phyloP scores from a whole-genome alignment of 176 grass and related monocot species.

The Guadua angustifolia region DNA sequence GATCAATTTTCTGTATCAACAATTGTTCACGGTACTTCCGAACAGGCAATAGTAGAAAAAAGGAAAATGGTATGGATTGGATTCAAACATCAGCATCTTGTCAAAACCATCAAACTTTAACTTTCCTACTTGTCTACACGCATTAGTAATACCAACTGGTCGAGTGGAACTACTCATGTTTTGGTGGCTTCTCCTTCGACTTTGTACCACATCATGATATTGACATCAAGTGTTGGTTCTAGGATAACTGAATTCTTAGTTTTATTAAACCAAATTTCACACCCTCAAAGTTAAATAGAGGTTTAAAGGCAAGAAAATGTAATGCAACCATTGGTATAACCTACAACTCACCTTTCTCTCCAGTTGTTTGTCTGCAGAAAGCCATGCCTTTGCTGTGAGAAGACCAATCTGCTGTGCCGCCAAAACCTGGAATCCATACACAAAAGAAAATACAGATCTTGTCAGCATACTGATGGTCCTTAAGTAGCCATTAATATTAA shows the following conservation, averaged over 20 bases:
- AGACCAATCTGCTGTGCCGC: slow-evolving; percentile 70
- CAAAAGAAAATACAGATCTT: not conserved
- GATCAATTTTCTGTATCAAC: too few relatives aligned
- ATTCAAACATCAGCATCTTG: slow-evolving; percentile 8
- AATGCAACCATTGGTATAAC: slow-evolving; percentile 7
- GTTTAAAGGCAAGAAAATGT: not conserved
- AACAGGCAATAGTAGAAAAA: not conserved
- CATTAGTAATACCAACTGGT: not conserved
- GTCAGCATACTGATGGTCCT: slow-evolving; percentile 13
- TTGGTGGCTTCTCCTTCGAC: not conserved
- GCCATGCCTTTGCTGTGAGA: slow-evolving; percentile 87
- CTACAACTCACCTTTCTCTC: slow-evolving; percentile 69
- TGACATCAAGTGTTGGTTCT: not conserved
- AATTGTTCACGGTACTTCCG: not conserved
- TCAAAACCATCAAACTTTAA: not conserved
- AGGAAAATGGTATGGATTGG: not conserved
- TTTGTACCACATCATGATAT: not conserved
- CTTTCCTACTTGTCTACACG: not conserved
- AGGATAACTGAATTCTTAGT: not conserved
- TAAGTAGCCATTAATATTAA: slow-evolving; percentile 4
- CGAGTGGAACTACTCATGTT: not conserved
- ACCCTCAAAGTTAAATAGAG: not conserved
- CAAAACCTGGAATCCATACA: slow-evolving; percentile 60
- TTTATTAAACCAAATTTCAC: not conserved
- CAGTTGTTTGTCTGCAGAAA: slow-evolving; percentile 71